Percentiles rank a stretch among this genome's conserved stretches.
Evolutionary conservation across 768 basidiomycete species (phyloP).

Genomic region (Mycena metata): DNA sequence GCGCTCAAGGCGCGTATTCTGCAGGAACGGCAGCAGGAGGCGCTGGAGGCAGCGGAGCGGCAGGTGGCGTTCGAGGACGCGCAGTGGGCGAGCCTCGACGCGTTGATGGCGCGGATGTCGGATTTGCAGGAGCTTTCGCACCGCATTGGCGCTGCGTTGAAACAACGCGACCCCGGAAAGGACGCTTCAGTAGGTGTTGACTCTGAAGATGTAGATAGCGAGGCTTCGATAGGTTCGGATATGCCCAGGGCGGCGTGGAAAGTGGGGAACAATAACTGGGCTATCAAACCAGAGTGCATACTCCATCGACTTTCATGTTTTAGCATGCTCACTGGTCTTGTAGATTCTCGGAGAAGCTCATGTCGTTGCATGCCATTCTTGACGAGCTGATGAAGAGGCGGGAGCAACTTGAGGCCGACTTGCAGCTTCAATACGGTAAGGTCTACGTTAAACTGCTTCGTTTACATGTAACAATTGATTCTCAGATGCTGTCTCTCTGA

Average conservation of each 20-base stretch:
- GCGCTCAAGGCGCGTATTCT: slow-evolving; percentile 63
- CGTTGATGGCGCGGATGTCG: slow-evolving; percentile 65
- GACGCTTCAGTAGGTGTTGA: slow-evolving; percentile 39
- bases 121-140: slow-evolving; percentile 65
- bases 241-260: slow-evolving; percentile 41
- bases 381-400: slow-evolving; percentile 59
- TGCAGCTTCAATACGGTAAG: slow-evolving; percentile 71
- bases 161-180: slow-evolving; percentile 43
- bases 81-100: slow-evolving; percentile 71
- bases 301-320: slow-evolving; percentile 6
- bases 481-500: slow-evolving; percentile 78
- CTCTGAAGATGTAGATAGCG: slow-evolving; percentile 40
- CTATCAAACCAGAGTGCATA: slow-evolving; percentile 76
- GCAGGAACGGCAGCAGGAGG: slow-evolving; percentile 70
- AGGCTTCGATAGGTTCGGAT: slow-evolving; percentile 22
- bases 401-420: slow-evolving; percentile 64
- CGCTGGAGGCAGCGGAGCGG: slow-evolving; percentile 44
- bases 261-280: slow-evolving; percentile 61
- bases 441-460: too few species aligned
- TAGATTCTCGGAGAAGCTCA: slow-evolving; percentile 74
- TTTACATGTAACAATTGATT: too few species aligned
- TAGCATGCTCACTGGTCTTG: slow-evolving; percentile 14
- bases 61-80: slow-evolving; percentile 36
- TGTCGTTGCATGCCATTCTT: slow-evolving; percentile 62
- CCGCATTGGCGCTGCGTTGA: slow-evolving; percentile 67